These are phyloP conservation scores for Phytophthora meadii DNA, from an alignment of 352 stramenopile genomes.

Conservation along the genomic window DNA sequence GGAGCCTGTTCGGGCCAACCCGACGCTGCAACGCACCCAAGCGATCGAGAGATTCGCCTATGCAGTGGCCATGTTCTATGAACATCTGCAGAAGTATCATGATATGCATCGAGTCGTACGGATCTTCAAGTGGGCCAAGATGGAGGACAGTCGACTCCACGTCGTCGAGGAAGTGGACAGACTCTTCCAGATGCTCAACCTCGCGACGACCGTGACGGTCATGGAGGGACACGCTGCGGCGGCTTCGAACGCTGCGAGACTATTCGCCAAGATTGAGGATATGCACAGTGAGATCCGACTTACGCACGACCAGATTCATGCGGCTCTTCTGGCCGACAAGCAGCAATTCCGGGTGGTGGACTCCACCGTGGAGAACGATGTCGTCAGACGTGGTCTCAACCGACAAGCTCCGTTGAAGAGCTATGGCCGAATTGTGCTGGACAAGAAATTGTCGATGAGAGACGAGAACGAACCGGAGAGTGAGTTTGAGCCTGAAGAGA, in stretches of 20 bases:
- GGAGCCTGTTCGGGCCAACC: slow-evolving; percentile 12
- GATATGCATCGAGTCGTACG: slow-evolving; percentile 23
- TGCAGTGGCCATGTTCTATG: slow-evolving; percentile 10
- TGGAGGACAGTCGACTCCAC: slow-evolving; percentile 37
- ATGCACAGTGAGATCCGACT: slow-evolving; percentile 21
- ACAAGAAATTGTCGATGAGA: not conserved
- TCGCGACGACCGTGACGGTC: slow-evolving; percentile 21
- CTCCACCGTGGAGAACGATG: too few relatives aligned
- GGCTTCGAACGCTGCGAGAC: slow-evolving; percentile 2
- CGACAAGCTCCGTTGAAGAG: not conserved
- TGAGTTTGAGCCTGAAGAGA: not conserved
- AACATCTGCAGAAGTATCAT: slow-evolving; percentile 28
- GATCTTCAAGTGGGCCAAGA: slow-evolving; percentile 16
- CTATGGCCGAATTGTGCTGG: not conserved
- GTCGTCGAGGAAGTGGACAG: slow-evolving; percentile 41
- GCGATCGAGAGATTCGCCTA: slow-evolving; percentile 14
- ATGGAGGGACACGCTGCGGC: slow-evolving; percentile 17
- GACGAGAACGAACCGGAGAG: not conserved
- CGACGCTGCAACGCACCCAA: slow-evolving; percentile 10
- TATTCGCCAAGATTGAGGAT: slow-evolving; percentile 25
- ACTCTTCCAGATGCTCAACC: slow-evolving; percentile 37
- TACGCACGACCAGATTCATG: slow-evolving; percentile 21
- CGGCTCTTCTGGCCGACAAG: slow-evolving; percentile 9
- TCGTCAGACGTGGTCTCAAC: too few relatives aligned
- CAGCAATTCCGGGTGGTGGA: not conserved